phyloP scores from a whole-genome alignment of 129 eudicot genomes.

The sunflower (Helianthus annuus) region HanXRQr2.0-SUNRISE NC_035446.2:166187735-166188234 shows the following conservation, averaged over 20 bases:
- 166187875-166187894: neutral
- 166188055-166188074: conserved; percentile 67
- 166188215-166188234: conserved; percentile 87
- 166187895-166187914: conserved; percentile 4
- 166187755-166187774: neutral
- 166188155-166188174: conserved; percentile 34
- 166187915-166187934: neutral
- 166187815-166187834: neutral
- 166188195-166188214: conserved; percentile 76
- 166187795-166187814: conserved; percentile 12
- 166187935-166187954: neutral
- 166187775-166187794: neutral
- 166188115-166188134: conserved; percentile 95
- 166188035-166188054: conserved; percentile 76
- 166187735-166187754: no score
- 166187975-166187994: conserved; percentile 81
- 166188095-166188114: conserved; percentile 99
- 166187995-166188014: conserved; percentile 62
- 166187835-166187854: conserved; percentile 31
- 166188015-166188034: conserved; percentile 96
- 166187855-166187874: conserved; percentile 22
- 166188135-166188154: conserved; percentile 60
- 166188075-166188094: conserved; percentile 99
- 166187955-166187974: conserved; percentile 67
- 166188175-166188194: conserved; percentile 62